Base-by-base conservation (phyloP, 2,329 filamentous ascomycete species). In the Arachnomyces sp. region DNA sequence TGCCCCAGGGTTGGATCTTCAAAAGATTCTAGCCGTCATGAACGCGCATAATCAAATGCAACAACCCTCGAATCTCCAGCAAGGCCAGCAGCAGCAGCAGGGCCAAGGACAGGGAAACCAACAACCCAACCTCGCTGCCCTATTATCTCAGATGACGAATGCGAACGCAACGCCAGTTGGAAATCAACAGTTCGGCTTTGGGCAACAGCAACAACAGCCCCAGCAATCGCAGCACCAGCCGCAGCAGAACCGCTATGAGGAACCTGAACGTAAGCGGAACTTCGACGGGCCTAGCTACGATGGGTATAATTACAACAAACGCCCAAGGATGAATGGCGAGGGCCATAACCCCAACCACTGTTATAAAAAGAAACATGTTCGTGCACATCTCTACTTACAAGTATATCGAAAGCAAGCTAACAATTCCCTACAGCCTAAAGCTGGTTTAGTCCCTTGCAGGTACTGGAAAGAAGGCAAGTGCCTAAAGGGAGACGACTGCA, bases 401-500 rank as follows among this genome's bases (percentile, higher is more conserved):
- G 11, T n/a, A 14, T 20, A 28, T 39, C 29, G 15, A 25, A 40
- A 11, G 3, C 15, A 40, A 13, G 30, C 15, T 33, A 5, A 39
- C 14, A 25, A 36, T 31, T 13, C 11, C 33, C 37, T 41, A 41
- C 45, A 67, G 53, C 63, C 63, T 38, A 67, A 68, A 45, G 62
- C 61, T 43, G 66, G 66, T 37, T 55, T 64, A 14, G 61, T 70
- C 28, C 56, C 66, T 7, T 77, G 74, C 56, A 65, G 66, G 43
- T 77, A 71, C 54, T 77, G 67, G 66, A 60, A 67, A 28, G 65
- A 72, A 43, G 72, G 72, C 9, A 70, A 67, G 49, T 76, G 73
- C 52, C 59, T 66, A 42, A 76, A 76, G 49, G 71, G 71, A 13
- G 64, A 68, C 15, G 60, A 68, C 31, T 73, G 70, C 55, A 72